These are phyloP conservation scores for Mycena vulgaris DNA, from an alignment of 768 basidiomycete species.

Conservation along the genomic window DNA sequence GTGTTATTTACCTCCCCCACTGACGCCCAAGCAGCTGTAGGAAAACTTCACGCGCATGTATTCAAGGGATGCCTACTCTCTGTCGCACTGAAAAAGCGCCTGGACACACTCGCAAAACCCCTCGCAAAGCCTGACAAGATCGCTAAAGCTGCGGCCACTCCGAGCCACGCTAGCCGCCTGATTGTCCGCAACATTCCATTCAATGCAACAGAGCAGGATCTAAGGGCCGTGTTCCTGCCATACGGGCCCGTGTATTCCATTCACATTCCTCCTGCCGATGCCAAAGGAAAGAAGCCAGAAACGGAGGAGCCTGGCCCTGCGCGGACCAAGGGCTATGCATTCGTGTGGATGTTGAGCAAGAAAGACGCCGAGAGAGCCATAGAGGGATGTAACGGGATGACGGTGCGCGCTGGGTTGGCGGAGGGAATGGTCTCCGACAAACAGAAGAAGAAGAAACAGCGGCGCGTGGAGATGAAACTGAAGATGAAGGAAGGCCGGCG, in stretches of 20 bases:
- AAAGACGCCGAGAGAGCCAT: constrained; percentile 90
- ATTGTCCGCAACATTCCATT: constrained; percentile 94
- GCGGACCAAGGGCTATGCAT: constrained; percentile 88
- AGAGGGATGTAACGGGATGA: constrained; percentile 83
- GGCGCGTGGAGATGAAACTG: constrained; percentile 67
- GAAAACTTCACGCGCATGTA: constrained; percentile 91
- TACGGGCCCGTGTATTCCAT: constrained; percentile 91
- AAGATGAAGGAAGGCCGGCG: constrained; percentile 46
- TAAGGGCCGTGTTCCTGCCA: constrained; percentile 89
- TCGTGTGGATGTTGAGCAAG: constrained; percentile 92
- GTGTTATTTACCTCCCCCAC: constrained; percentile 80
- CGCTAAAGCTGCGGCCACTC: constrained; percentile 55
- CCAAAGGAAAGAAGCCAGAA: constrained; percentile 44
- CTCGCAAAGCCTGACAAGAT: constrained; percentile 46
- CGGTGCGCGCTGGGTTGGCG: constrained; percentile 75
- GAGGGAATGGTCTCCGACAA: constrained; percentile 70
- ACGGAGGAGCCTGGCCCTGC: constrained; percentile 47
- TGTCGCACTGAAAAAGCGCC: constrained; percentile 88
- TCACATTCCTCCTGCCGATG: constrained; percentile 73
- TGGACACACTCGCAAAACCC: constrained; percentile 76
- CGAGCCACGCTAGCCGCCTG: constrained; percentile 83
- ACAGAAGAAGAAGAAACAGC: constrained; percentile 78
- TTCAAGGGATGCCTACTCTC: constrained; percentile 93
- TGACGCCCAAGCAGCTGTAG: constrained; percentile 78
- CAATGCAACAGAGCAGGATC: constrained; percentile 85